Base-by-base conservation (phyloP, 192 early-diverging fungal genomes). In the Entomortierella parvispora region DNA sequence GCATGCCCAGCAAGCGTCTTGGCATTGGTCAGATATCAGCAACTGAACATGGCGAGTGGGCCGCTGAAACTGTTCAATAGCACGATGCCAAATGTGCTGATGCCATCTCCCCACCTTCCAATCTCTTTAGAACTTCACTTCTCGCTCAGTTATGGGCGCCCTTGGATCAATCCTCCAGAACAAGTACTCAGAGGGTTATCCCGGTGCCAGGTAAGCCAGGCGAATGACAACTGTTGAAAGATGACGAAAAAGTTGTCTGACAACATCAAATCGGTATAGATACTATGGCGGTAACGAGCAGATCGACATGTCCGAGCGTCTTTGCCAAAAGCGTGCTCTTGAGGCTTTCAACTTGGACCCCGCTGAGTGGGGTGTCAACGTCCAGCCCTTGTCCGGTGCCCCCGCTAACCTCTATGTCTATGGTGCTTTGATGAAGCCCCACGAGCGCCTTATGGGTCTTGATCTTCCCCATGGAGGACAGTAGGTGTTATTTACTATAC, bases 251-350 rank as follows among this genome's bases (percentile, higher is more conserved):
- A 18, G 34, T 17, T 20, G 11, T 15, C 54, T 20, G 25, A 25
- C 49, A 25, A 50, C 22, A 2, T 9, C 22, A 2, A 25, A 28
- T 10, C 32, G 4, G 14, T 15, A 49, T 68, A 89, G 92, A 72
- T 99, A 99, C 88, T 99, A 99, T 83, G 98, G 98, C 63, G 98
- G 98, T 68, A 99, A 99, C 84, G 94, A 98, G 83, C 95, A 87
- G 70, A 99, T 99, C 68, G 98, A 99, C 85, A 84, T 89, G 87
- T 92, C 96, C 34, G 98, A 99, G 82, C 72, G 70, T 42, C 87
- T 98, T 23, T 99, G 98, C 85, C 96, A 96, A 81, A 85, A 93
- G 79, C 92, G 98, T 49, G 98, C 98, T 18, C 87, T 99, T n/a
- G 94, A 96, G 75, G 90, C 95, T 20, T 99, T 96, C 79, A 75